Evolutionary conservation across 2,329 filamentous ascomycete species (phyloP).

Genomic region (Daldinia sp.): DNA sequence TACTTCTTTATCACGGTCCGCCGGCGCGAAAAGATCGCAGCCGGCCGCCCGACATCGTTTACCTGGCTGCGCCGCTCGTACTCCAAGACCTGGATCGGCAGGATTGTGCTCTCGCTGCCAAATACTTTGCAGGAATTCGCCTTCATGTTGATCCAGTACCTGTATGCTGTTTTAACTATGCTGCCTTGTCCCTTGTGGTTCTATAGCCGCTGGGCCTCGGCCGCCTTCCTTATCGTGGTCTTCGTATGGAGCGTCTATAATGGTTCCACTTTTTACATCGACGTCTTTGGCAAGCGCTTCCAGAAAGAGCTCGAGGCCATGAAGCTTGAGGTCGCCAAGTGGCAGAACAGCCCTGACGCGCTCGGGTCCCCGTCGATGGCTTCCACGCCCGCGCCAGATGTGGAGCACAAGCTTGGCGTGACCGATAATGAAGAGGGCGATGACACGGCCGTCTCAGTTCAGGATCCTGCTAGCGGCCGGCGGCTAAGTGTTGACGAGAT

Average conservation of each 20-base stretch:
- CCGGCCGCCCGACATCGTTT: conserved; percentile 93
- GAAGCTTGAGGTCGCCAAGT: conserved; percentile 87
- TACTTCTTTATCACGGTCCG: conserved; percentile 96
- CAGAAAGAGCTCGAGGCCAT: conserved; percentile 94
- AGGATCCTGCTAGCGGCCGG: conserved; percentile 43
- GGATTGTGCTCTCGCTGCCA: conserved; percentile 81
- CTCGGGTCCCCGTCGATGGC: conserved; percentile 51
- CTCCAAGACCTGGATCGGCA: conserved; percentile 87
- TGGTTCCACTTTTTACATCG: conserved; percentile 96
- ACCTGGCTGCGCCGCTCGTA: conserved; percentile 96
- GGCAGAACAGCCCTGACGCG: conserved; percentile 72
- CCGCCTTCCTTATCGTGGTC: conserved; percentile 78
- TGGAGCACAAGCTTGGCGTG: conserved; percentile 32
- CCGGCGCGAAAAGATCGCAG: conserved; percentile 93
- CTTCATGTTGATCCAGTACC: conserved; percentile 97
- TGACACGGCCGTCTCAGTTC: conserved; percentile 33
- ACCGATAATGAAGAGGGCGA: conserved; percentile 35
- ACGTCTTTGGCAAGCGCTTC: conserved; percentile 95
- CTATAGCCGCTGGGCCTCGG: conserved; percentile 82
- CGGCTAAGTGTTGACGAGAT: conserved; percentile 60
- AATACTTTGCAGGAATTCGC: conserved; percentile 80
- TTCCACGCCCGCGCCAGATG: conserved; percentile 44
- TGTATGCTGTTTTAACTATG: conserved; percentile 91
- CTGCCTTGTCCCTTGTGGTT: conserved; percentile 96
- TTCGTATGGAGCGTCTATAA: conserved; percentile 97